These are phyloP conservation scores for Lepiota brunneoincarnata DNA, from an alignment of 768 basidiomycete species.

Conservation along the genomic window DNA sequence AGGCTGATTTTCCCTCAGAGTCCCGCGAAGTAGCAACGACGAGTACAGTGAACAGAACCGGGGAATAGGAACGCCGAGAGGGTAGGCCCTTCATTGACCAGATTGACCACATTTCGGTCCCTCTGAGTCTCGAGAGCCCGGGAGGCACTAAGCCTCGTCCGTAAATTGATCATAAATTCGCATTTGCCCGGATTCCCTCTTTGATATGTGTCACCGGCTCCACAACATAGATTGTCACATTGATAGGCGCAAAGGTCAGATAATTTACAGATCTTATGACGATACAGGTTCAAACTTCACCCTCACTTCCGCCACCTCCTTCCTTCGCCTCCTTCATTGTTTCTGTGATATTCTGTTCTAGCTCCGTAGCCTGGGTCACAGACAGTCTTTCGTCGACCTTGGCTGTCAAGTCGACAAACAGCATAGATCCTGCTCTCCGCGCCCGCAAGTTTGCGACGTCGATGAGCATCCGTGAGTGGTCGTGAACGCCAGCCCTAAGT, in stretches of 20 bases:
- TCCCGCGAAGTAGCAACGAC: neutral
- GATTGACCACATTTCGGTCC: too few species aligned
- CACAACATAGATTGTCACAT: too few species aligned
- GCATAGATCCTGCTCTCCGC: slow-evolving; percentile 73
- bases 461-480: slow-evolving; percentile 30
- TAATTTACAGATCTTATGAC: slow-evolving; percentile 11
- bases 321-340: slow-evolving; percentile 54
- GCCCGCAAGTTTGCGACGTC: slow-evolving; percentile 60
- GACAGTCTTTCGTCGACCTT: slow-evolving; percentile 61
- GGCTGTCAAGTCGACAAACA: slow-evolving; percentile 81
- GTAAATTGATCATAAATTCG: too few species aligned
- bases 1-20: neutral
- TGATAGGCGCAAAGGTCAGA: neutral
- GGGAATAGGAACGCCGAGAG: neutral
- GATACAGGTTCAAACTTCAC: slow-evolving; percentile 55
- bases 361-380: slow-evolving; percentile 50
- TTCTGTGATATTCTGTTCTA: slow-evolving; percentile 61
- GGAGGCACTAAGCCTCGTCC: too few species aligned
- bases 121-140: too few species aligned
- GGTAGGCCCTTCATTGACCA: too few species aligned
- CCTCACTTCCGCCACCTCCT: slow-evolving; percentile 71
- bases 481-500: slow-evolving; percentile 25
- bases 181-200: too few species aligned
- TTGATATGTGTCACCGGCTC: too few species aligned
- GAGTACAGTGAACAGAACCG: neutral